Evolutionary conservation across 2,329 filamentous ascomycete genomes (phyloP).

Genomic region (Colletotrichum tofieldiae): DNA sequence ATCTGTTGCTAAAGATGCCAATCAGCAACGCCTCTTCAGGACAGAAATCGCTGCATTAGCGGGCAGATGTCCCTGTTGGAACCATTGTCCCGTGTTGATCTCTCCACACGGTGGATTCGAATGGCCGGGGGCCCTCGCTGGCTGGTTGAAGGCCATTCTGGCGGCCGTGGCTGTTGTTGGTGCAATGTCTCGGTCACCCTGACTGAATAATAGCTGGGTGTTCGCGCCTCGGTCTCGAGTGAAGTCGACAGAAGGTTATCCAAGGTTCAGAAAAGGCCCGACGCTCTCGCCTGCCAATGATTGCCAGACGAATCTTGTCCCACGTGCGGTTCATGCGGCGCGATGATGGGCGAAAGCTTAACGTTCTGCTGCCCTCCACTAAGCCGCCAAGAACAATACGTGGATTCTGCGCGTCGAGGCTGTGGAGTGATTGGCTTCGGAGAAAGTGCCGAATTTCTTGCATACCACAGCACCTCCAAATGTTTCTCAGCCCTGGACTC

Average conservation of each 20-base stretch:
- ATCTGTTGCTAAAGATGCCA: slow-evolving; percentile 38
- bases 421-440: slow-evolving; percentile 12
- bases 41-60: slow-evolving; percentile 12
- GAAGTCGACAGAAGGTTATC: slow-evolving; percentile 16
- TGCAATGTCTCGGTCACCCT: neutral
- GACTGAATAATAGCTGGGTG: no score
- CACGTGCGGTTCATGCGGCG: slow-evolving; percentile 13
- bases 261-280: slow-evolving; percentile 8
- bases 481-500: neutral
- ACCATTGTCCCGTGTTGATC: slow-evolving; percentile 27
- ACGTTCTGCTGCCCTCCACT: neutral
- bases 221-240: neutral
- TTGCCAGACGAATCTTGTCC: slow-evolving; percentile 7
- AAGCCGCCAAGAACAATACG: neutral
- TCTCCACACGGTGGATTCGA: slow-evolving; percentile 31
- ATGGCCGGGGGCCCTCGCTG: slow-evolving; percentile 13
- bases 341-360: slow-evolving; percentile 19
- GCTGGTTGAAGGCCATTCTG: neutral
- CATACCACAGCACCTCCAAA: neutral
- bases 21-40: neutral
- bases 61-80: slow-evolving; percentile 19
- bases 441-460: slow-evolving; percentile 32
- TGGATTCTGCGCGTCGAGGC: neutral
- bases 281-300: slow-evolving; percentile 10
- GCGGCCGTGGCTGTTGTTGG: neutral